Evolutionary conservation across 2,329 filamentous ascomycete genomes (phyloP), one percentile per base, ranked within the genome.

Genomic region (Epicoccum nigrum): DNA sequence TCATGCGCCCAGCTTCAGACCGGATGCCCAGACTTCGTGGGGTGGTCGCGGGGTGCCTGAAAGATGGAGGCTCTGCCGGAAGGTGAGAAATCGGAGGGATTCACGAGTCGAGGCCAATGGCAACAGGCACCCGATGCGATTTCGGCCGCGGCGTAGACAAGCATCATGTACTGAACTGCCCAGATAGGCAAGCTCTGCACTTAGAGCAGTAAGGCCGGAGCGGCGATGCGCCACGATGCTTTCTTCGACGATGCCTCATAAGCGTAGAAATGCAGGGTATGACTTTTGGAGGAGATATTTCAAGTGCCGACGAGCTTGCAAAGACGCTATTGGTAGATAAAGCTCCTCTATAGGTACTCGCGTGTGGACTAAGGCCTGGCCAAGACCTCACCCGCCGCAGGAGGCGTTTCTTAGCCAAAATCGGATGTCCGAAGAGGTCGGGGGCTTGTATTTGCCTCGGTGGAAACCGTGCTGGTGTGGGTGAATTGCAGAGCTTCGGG

Each of bases 111-210:
- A 47, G 32, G 5, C 13, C 17, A 2, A 7, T 37, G 27, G 23
- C 38, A 32, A 21, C 20, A n/a, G 25, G 27, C 9, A 17, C 33
- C 49, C 37, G 38, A 34, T 42, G 23, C 19, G 15, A 9, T 16
- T 21, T 42, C 49, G 39, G 49, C 49, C 49, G 49, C 49, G 43
- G 49, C 21, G 27, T 43, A 30, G 5, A 52, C 43, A 52, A 52
- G 38, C 49, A 40, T 43, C 16, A 19, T 30, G 17, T 52, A 20
- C 30, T 19, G 38, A 39, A 25, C 17, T 43, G 43, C 39, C 40
- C 15, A 46, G 40, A 30, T 7, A 23, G 49, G 38, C 38, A 52
- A 47, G 38, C 42, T 43, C 32, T 46, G 19, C 17, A 28, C 30
- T 23, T 17, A 41, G 37, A 41, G n/a, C 13, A 13, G 42, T 28